Evolutionary conservation across 2,329 filamentous ascomycete species (phyloP), one percentile per base, ranked within the genome.

Genomic region (Helminthosporium solani): DNA sequence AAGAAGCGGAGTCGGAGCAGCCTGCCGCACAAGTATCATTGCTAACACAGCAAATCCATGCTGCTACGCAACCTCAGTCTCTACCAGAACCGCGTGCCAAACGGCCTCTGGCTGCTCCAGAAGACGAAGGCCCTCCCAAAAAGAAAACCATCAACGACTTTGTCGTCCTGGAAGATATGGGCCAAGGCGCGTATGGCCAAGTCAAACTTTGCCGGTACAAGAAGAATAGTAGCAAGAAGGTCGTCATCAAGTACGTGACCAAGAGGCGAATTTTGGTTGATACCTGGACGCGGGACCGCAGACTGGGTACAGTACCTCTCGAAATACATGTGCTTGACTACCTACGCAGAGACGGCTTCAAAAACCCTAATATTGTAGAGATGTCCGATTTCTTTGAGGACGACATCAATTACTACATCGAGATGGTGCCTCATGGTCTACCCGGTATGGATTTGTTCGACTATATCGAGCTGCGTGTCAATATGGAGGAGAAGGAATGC

Each of bases 361-460:
- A 77, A 47, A 83, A 86, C 60, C 76, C 80, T 2, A 85, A 85
- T 52, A 85, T 86, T 51, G 82, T 86, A 34, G 82, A 85, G 60
- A 86, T 86, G 83, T 77, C 80, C 40, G 82, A 84, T 41, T 86
- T 85, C 66, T 86, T 86, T 60, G 83, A 86, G 67, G 89, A 95
- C 57, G 85, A 89, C 53, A 78, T 85, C 60, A 97, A 99, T 66
- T 99, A 99, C 73, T 99, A 99, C 71, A 99, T 99, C 58, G 94
- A 97, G 70, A 99, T 97, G 90, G 80, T 88, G 12, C 94, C 94
- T 0, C 94, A 97, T 61, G 94, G 94, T 1, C 77, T 96, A 30
- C 94, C 94, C 0, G 94, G 94, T 11, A 97, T 99, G 91, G 94
- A 99, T 69, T 79, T 99, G 2, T 99, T 99, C 64, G 94, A 99